Evolutionary conservation across 805 yeast genomes (phyloP), one percentile per base, ranked within the genome.

Genomic region (Metschnikowia picachoensis): DNA sequence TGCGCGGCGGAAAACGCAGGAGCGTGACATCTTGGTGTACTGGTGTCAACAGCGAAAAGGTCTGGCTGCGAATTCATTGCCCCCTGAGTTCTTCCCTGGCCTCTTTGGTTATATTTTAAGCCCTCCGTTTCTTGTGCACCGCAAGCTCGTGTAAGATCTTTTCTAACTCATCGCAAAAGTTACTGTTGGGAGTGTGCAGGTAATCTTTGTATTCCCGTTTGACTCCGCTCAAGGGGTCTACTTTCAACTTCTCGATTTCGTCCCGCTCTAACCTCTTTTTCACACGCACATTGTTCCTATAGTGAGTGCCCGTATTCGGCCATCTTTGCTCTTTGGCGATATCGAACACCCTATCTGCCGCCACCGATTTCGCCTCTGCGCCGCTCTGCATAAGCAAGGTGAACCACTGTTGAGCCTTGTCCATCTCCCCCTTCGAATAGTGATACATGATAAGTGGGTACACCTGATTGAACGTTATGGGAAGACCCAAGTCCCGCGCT

Each of bases 401-500:
- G 51, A 68, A 72, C 76, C 76, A 72, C 12, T 58, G 32, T 36
- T 64, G 60, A 3, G 75, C 72, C n/a, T 41, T 49, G 2, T 61
- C 58, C 48, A 47, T 50, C 39, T 70, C 70, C 11, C 58, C 54
- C 16, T 62, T 55, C 16, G 49, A 45, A 48, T 68, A 67, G 50
- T 72, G 74, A 50, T 62, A 65, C 49, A 55, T 54, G 14, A 72
- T 64, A 34, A 72, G 66, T 0, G 77, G 75, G 42, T 59, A 67
- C 1, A 70, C 50, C 43, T 70, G 76, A 46, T 66, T 64, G 53
- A 71, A 68, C 0, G 74, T 60, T 20, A 67, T 58, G n/a, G 74
- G 72, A 11, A 67, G 40, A 3, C 58, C 58, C 15, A 46, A 42
- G 4, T 55, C 47, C 11, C 68, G 52, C 8, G 67, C 62, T 13